phyloP scores from a whole-genome alignment of 208 protist genomes.

The Trypanosoma theileri region DNA sequence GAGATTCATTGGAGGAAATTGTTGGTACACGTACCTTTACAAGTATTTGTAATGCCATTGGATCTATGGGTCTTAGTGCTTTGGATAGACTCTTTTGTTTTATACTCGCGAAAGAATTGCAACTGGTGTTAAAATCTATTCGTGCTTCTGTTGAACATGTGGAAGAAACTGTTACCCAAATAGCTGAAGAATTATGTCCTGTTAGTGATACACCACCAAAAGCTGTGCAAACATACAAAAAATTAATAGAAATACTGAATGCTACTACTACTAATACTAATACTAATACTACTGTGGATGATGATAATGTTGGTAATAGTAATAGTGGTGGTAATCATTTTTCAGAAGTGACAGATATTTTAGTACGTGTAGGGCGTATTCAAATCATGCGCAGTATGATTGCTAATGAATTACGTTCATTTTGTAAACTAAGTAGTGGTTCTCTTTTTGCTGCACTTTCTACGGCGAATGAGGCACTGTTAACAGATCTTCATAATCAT shows the following conservation, averaged over 20 bases:
- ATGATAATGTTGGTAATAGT: background rate
- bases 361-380: conserved; percentile 66
- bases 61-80: conserved; percentile 70
- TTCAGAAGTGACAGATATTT: conserved; percentile 27
- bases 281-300: background rate
- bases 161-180: conserved; percentile 20
- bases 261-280: too few relatives aligned
- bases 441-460: conserved; percentile 72
- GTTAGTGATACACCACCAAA: conserved; percentile 23
- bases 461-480: conserved; percentile 82
- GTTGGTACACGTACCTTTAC: conserved; percentile 89
- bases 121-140: conserved; percentile 52
- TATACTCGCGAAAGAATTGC: conserved; percentile 91
- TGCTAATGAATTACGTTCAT: conserved; percentile 82
- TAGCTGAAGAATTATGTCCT: conserved; percentile 27
- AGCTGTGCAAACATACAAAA: conserved; percentile 36
- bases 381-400: conserved; percentile 91
- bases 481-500: conserved; percentile 88
- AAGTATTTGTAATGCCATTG: conserved; percentile 78
- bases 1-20: conserved; percentile 46
- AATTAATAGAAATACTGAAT: conserved; percentile 29
- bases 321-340: conserved; percentile 12
- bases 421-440: conserved; percentile 84
- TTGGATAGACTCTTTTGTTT: conserved; percentile 91
- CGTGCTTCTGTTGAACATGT: conserved; percentile 18